Conservation (phyloP, 805 yeast species). For the Metschnikowia continentalis region DNA sequence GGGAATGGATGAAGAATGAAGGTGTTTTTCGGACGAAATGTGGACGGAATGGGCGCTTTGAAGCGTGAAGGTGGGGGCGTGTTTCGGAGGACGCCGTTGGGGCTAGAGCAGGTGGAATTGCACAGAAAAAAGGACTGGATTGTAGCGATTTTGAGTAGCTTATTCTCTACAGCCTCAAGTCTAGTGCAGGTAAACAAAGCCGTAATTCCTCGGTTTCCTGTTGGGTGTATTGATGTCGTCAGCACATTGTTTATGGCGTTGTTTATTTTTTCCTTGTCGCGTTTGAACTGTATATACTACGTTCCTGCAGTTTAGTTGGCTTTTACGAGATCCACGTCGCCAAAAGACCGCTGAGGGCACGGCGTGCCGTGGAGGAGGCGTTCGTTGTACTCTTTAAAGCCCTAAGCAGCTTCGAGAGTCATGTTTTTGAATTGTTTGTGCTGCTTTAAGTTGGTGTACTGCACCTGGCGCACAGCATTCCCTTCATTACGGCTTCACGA, state of each 20-base stretch:
- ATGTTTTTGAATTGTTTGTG: too few species aligned
- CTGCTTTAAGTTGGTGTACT: too few species aligned
- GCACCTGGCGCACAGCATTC: too few species aligned
- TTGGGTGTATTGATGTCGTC: slow-evolving; percentile 1
- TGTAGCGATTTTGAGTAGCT: background rate
- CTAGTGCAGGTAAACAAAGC: background rate
- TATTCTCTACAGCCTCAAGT: background rate
- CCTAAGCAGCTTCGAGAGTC: too few species aligned
- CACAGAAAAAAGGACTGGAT: background rate
- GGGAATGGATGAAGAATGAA: background rate
- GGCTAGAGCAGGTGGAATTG: background rate
- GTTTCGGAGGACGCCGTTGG: background rate
- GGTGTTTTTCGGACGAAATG: background rate
- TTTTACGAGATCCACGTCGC: slow-evolving; percentile 1
- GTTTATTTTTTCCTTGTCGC: slow-evolving; percentile 3
- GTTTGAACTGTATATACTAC: background rate
- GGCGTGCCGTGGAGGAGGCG: too few species aligned
- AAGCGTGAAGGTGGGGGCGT: background rate
- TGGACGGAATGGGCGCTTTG: background rate
- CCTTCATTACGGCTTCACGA: too few species aligned
- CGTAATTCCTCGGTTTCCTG: background rate
- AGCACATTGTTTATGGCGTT: slow-evolving; percentile 2
- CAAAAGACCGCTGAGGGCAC: too few species aligned
- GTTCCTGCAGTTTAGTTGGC: background rate
- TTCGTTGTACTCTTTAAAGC: too few species aligned